Evolutionary conservation across 2,329 filamentous ascomycete species (phyloP).

Genomic region (Xylariaceae sp.): DNA sequence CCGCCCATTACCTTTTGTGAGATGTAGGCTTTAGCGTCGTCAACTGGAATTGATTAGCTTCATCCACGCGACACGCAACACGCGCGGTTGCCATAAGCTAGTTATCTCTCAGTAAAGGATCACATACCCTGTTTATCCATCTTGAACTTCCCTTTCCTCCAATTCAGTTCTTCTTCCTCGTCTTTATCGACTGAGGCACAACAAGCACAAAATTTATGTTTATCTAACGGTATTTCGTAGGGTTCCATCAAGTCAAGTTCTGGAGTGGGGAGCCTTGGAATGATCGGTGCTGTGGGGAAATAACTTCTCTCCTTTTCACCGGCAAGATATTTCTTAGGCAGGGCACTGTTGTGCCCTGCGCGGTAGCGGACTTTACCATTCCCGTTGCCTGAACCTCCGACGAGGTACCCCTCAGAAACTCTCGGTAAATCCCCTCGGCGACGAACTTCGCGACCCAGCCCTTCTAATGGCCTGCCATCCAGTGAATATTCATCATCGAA

Average conservation of each 20-base stretch:
- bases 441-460: not conserved
- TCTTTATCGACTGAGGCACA: slow-evolving; percentile 21
- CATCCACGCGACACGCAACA: not conserved
- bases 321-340: slow-evolving; percentile 9
- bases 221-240: slow-evolving; percentile 13
- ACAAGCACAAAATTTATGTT: slow-evolving; percentile 35
- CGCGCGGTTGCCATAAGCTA: not conserved
- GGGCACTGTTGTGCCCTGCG: slow-evolving; percentile 6
- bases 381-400: slow-evolving; percentile 10
- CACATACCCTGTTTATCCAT: slow-evolving; percentile 37
- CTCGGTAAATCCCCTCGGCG: slow-evolving; percentile 8
- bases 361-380: slow-evolving; percentile 6
- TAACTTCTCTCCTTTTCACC: slow-evolving; percentile 20
- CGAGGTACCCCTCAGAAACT: slow-evolving; percentile 6
- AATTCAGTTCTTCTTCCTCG: not conserved
- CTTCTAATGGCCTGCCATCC: not conserved
- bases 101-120: not conserved
- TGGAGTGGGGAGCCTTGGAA: slow-evolving; percentile 37
- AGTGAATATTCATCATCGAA: slow-evolving; percentile 4
- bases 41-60: slow-evolving; percentile 31
- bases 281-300: slow-evolving; percentile 31
- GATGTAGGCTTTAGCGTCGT: slow-evolving; percentile 34
- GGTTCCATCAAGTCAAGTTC: slow-evolving; percentile 32
- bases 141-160: slow-evolving; percentile 28
- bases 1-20: slow-evolving; percentile 22